Evolutionary conservation across 2,329 filamentous ascomycete species (phyloP), one percentile per base, ranked within the genome.

Genomic region (Ophiostoma populinum): DNA sequence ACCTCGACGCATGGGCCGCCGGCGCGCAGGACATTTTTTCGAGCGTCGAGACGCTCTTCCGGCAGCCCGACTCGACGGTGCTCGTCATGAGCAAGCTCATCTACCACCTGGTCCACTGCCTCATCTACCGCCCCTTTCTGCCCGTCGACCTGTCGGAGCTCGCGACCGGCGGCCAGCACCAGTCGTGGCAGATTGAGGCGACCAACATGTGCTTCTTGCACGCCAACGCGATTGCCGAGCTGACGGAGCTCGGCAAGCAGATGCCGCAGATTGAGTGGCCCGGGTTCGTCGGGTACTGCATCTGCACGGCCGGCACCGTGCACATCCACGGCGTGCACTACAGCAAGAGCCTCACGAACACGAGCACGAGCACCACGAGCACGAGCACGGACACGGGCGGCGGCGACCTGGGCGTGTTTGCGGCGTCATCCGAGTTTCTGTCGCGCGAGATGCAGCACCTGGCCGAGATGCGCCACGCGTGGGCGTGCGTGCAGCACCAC

Each of bases 151-250:
- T 92, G 4, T 70, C 77, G 17, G 83, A 92, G 51, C 67, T 92
- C 6, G 71, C 80, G 10, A 79, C 80, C 11, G 77, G 70, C 1
- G 80, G 80, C 2, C 82, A 92, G 47, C 80, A 92, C 45, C 82
- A 92, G 50, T 86, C 80, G 19, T 92, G 83, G 83, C 83, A 92
- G 50, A 87, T 92, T 32, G 81, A 92, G 51, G 81, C 83, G 0
- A 92, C 82, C 0, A 87, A 90, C 47, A 66, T 87, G 50, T 92
- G 83, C 53, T 90, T 73, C 51, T 59, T 86, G 13, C 83, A 92
- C 45, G 82, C 83, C 6, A 92, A 92, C 48, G 81, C 82, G 5
- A 86, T 92, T 34, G 75, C 80, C 2, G 82, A 92, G 48, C 58
- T 92, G 3, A 75, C 85, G 5, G 79, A 87, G 49, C 67, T 86